phyloP scores from a whole-genome alignment of 129 eudicot species.

The Arctium lappa region DNA sequence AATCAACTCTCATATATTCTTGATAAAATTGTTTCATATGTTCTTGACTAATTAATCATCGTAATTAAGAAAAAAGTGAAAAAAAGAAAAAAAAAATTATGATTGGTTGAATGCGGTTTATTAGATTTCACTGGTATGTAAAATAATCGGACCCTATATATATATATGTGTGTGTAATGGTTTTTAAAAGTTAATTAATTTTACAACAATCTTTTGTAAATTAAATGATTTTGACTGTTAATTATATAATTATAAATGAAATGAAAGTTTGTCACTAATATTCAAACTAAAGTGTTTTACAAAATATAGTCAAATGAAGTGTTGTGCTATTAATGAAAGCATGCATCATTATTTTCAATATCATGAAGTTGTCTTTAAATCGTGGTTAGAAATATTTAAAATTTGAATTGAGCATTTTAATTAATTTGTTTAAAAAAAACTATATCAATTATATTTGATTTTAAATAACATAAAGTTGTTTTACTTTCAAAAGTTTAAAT shows the following conservation, averaged over 20 bases:
- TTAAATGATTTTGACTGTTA: background rate
- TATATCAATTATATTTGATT: no score
- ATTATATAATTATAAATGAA: background rate
- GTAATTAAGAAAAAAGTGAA: no score
- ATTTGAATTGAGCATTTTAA: background rate
- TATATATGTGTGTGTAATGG: no score
- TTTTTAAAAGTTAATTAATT: background rate
- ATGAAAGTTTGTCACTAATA: background rate
- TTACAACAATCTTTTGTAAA: background rate
- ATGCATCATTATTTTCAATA: slow-evolving; percentile 8
- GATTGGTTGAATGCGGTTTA: no score
- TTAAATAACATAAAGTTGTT: no score
- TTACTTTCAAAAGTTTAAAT: no score
- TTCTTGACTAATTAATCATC: no score
- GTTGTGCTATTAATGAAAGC: slow-evolving; percentile 6
- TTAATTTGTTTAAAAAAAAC: background rate
- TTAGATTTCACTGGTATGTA: no score
- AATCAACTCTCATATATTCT: no score
- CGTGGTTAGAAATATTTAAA: background rate
- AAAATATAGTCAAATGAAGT: background rate
- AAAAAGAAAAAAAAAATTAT: no score
- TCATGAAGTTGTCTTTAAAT: background rate
- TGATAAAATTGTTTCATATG: no score
- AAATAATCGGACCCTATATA: no score
- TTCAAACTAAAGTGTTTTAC: slow-evolving; percentile 6